Percentiles rank a stretch among this genome's conserved stretches.
Conservation (phyloP, 1,284 basidiomycete genomes). For the Microbotryum violaceum region DNA sequence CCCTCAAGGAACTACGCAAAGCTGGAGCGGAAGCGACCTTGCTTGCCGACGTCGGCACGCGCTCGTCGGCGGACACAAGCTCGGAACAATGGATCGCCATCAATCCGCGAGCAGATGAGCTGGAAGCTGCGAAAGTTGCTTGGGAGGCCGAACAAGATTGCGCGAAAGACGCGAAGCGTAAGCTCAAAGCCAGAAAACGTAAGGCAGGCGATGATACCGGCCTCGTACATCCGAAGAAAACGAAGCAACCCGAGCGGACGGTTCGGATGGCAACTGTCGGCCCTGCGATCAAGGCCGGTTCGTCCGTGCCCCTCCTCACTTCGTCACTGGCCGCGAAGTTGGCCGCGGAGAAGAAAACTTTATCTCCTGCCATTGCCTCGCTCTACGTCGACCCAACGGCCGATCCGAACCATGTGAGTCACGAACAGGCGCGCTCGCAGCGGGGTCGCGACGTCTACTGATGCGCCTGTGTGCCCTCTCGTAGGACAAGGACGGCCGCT, state of each 20-base stretch:
- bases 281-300: slow-evolving; percentile 24
- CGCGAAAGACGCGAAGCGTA: not conserved
- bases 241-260: not conserved
- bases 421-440: too few species aligned
- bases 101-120: slow-evolving; percentile 32
- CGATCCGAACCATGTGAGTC: slow-evolving; percentile 19
- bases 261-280: not conserved
- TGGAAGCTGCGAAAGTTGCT: slow-evolving; percentile 25
- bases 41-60: not conserved
- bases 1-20: slow-evolving; percentile 49
- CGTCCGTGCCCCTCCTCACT: slow-evolving; percentile 19
- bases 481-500: slow-evolving; percentile 28
- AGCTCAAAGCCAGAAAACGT: slow-evolving; percentile 9
- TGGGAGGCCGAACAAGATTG: slow-evolving; percentile 3
- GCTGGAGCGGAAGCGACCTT: slow-evolving; percentile 15
- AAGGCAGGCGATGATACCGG: slow-evolving; percentile 11
- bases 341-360: slow-evolving; percentile 28
- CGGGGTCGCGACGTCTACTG: not conserved
- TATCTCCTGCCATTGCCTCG: slow-evolving; percentile 24
- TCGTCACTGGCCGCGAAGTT: slow-evolving; percentile 29
- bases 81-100: slow-evolving; percentile 22
- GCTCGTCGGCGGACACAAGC: not conserved
- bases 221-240: too few species aligned
- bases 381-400: slow-evolving; percentile 14
- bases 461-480: not conserved